phyloP scores from a whole-genome alignment of 2,329 filamentous ascomycete species.

The Cladosporium cucumerinum region DNA sequence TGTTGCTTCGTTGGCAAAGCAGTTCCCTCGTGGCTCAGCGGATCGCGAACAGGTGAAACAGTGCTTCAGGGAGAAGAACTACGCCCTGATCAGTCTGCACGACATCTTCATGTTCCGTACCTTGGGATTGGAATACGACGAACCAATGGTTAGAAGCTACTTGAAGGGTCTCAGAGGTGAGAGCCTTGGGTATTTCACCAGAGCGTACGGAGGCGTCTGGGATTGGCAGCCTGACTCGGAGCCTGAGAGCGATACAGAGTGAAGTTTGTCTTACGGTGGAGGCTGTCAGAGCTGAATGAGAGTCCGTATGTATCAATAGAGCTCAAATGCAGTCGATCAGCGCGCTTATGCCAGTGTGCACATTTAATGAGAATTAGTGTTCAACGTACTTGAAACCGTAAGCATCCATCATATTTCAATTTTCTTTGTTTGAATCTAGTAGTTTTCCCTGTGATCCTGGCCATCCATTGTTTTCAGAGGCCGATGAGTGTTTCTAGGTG shows the following conservation, averaged over 20 bases:
- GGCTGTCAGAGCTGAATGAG: background rate
- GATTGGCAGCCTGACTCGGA: background rate
- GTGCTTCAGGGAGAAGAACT: constrained; percentile 17
- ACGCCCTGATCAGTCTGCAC: background rate
- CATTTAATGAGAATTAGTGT: background rate
- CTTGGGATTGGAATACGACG: background rate
- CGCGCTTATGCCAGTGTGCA: background rate
- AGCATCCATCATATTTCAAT: background rate
- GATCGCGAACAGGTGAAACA: constrained; percentile 12
- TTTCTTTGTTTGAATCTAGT: background rate
- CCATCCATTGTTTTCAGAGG: no score
- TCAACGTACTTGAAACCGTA: background rate
- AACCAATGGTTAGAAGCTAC: background rate
- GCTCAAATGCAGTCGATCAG: background rate
- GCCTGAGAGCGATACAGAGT: background rate
- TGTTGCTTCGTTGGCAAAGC: background rate
- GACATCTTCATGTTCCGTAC: background rate
- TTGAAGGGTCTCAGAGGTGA: background rate
- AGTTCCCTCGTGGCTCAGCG: constrained; percentile 3
- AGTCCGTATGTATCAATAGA: background rate
- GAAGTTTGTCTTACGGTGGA: background rate
- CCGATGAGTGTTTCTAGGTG: background rate
- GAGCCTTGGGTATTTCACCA: background rate
- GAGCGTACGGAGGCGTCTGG: background rate
- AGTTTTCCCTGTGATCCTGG: background rate